Evolutionary conservation across 1,284 basidiomycete genomes (phyloP), one percentile per base, ranked within the genome.

Genomic region (Agroathelia rolfsii): DNA sequence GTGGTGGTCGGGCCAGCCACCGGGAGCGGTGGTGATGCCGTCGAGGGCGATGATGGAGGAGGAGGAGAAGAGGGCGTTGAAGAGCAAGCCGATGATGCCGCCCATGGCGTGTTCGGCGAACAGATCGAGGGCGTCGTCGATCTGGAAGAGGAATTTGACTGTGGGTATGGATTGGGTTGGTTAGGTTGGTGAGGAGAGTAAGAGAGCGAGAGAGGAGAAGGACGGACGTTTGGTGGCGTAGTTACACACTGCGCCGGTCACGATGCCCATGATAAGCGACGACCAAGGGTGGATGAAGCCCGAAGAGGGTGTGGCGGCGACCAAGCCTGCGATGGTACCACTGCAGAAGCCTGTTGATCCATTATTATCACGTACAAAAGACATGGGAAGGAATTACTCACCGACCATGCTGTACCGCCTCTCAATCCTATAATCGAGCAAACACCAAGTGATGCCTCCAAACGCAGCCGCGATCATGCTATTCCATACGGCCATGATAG

Each of bases 41-140:
- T 95, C 88, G 33, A 82, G 68, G 6, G 75, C 65, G 34, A 78
- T 74, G 36, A 84, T 61, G 11, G 52, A 53, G 8, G 49, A 55
- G 14, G 73, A 77, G 2, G 85, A 84, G 45, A 96, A 95, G 46
- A 92, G 65, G 2, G 61, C 84, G 43, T 86, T 89, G 47, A 74
- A 56, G 25, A 96, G 51, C 23, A 88, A 68, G 24, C 92, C 90
- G 32, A 94, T 68, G 14, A 93, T 74, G 29, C 93, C 93, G 3
- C 87, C 88, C 12, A 96, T 59, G 25, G 84, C 90, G 64, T 97
- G 89, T 47, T 89, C 83, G n/a, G 85, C 81, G 52, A 84, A 88
- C 38, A 89, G 69, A 71, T 89, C 84, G 31, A 90, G 76, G 0
- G 83, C 76, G 47, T 90, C 86, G 52, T 92, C 87, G 31, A 87